Evolutionary conservation across 345 rosid species (phyloP), one percentile per base, ranked within the genome.

Genomic region (Bruguiera gymnorhiza): DNA sequence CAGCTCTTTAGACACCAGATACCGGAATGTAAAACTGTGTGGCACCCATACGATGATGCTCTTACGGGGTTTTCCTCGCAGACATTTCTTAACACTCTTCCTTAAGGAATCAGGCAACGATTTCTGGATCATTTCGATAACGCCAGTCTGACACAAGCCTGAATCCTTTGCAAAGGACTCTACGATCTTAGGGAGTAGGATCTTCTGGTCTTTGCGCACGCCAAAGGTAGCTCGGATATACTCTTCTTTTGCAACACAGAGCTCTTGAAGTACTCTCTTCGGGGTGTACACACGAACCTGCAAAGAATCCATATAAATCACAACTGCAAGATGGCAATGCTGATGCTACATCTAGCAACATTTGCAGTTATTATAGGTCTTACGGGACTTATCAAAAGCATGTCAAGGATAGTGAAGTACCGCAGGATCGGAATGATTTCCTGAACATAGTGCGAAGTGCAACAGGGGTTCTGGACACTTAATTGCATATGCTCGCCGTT

Each of bases 401-500:
- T 43, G 50, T 43, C 0, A 70, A 62, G 54, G 78, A 55, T 15
- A 57, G 59, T 30, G 23, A 55, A 73, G 70, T 91, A 94, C 98
- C 82, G 89, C 87, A n/a, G 98, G 98, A 83, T 94, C 97, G 2
- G 96, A 94, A 84, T 91, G 97, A 87, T 84, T 91, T 70, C 97
- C 97, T 32, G 92, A 86, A 70, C 95, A 77, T 63, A 94, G 95
- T 18, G 96, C 93, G 69, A 94, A 94, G 76, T 88, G 87, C 43
- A 91, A 63, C 67, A 87, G 96, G 34, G 95, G 86, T 73, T 87
- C 98, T 13, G 88, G 82, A 79, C 73, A 85, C 6, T 87, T 83
- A 32, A 88, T 76, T 62, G 83, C 87, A 80, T 88, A 91, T 39
- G 86, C 82, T 79, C 79, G 86, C 62, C 96, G 80, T 60, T 80